phyloP scores from a whole-genome alignment of 2,329 filamentous ascomycete genomes.

The Camillea tinctor region DNA sequence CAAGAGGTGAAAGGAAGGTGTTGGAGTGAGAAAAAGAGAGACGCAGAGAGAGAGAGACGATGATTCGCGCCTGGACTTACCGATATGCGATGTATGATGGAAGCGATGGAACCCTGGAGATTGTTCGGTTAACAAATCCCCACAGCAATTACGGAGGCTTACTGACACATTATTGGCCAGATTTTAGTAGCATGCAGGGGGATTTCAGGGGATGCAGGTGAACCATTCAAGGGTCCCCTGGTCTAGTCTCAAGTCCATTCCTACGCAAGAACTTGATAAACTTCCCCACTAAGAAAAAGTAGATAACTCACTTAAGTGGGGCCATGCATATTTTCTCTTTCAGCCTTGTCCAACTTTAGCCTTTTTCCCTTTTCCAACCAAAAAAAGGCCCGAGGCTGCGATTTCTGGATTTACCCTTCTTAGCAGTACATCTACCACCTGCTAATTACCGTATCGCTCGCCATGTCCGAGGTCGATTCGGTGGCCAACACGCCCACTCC shows the following conservation, averaged over 20 bases:
- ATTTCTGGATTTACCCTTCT: too few species aligned
- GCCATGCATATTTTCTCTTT: background rate
- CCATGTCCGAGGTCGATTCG: conserved; percentile 31
- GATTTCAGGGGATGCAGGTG: background rate
- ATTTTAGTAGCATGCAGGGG: background rate
- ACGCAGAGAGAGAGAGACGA: background rate
- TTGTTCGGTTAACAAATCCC: background rate
- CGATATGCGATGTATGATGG: background rate
- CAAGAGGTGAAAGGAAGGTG: background rate
- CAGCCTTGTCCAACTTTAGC: background rate
- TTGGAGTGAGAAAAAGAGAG: too few species aligned
- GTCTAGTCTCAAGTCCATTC: too few species aligned
- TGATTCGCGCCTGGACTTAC: background rate
- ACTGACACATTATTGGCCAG: background rate
- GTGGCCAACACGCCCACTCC: conserved; percentile 18
- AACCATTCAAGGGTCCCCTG: too few species aligned
- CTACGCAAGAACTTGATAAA: background rate
- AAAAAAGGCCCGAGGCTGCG: background rate
- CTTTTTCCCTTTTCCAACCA: background rate
- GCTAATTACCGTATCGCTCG: background rate
- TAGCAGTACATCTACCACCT: too few species aligned
- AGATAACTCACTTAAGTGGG: background rate
- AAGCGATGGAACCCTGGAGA: background rate
- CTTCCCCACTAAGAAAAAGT: background rate
- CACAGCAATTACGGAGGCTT: background rate